phyloP scores from a whole-genome alignment of 768 basidiomycete genomes.

The Lepiota venenata region DNA sequence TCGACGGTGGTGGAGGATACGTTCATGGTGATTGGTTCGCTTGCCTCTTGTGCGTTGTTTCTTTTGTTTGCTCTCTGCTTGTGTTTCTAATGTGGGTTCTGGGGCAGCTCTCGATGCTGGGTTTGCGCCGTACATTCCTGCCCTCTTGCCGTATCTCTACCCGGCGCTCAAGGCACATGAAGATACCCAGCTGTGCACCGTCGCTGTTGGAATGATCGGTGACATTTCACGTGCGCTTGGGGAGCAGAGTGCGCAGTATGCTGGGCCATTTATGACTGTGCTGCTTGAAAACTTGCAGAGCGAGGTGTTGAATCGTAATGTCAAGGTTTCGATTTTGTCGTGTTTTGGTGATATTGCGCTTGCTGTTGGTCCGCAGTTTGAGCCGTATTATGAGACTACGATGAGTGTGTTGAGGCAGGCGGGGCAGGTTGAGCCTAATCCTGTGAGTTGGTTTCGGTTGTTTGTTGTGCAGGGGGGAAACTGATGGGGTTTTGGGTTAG shows the following conservation, averaged over 20 bases:
- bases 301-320: conserved; percentile 85
- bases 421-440: conserved; percentile 81
- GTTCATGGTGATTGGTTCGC: conserved; percentile 88
- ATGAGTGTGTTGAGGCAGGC: conserved; percentile 93
- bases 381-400: conserved; percentile 85
- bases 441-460: conserved; percentile 51
- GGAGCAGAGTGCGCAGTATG: conserved; percentile 79
- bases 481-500: conserved; percentile 27
- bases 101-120: conserved; percentile 64
- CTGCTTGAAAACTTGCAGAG: conserved; percentile 90
- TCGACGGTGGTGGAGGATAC: conserved; percentile 96
- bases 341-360: conserved; percentile 97
- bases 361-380: conserved; percentile 82
- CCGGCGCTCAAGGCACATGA: conserved; percentile 90
- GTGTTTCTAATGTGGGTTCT: conserved; percentile 5
- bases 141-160: conserved; percentile 84
- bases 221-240: conserved; percentile 95
- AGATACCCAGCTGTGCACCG: conserved; percentile 93
- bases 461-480: neutral
- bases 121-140: conserved; percentile 80
- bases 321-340: conserved; percentile 94
- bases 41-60: conserved; percentile 59
- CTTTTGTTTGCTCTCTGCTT: neutral
- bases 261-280: conserved; percentile 87
- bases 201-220: conserved; percentile 93